Base-by-base conservation (phyloP, 495 filamentous ascomycete genomes). In the Collariella sp. region DNA sequence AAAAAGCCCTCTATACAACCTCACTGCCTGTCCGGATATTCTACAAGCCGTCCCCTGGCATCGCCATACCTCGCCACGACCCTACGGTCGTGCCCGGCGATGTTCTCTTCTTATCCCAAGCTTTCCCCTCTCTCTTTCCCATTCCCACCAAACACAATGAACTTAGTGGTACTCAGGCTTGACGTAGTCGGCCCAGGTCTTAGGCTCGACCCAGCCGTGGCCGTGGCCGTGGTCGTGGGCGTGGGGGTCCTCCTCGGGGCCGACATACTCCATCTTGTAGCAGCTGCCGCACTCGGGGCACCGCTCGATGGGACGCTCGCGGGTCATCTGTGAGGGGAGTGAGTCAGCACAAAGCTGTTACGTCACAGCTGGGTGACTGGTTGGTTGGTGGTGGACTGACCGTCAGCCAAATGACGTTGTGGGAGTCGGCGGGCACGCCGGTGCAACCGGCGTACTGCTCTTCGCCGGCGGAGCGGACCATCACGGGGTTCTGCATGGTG, bases 391-490 rank as follows among this genome's bases (percentile, higher is more conserved):
- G 34, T 16, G 3, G 20, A 74, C 86, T 56, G 82, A 96, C 88
- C 29, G 83, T 85, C 59, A 96, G 79, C 93, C 93, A 98, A 73
- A 83, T 82, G 57, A 88, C 86, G 63, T 76, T 72, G 79, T 98
- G 93, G 31, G 87, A 91, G 78, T 97, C 94, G 62, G 78, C 91
- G 29, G 93, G 93, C 70, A 61, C 87, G 63, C 93, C 93, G 60
- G 93, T 97, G 84, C 93, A 98, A 67, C 93, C 93, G 67, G 85
- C 82, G 73, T 91, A 95, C 74, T 95, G 91, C 80, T 98, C 94
- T 55, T 95, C 88, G 70, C 93, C 93, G 61, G 85, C 87, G 61
- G 87, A 86, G 70, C 81, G 84, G 69, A 98, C 87, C 23, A 88
- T 67, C 69, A 98, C 90, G 59, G 93, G 93, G 79, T 96, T 77